A percentile compares a stretch with the other conserved stretches of the same genome.
Conservation (phyloP, 768 basidiomycete genomes). For the Kwoniella sp. region DNA sequence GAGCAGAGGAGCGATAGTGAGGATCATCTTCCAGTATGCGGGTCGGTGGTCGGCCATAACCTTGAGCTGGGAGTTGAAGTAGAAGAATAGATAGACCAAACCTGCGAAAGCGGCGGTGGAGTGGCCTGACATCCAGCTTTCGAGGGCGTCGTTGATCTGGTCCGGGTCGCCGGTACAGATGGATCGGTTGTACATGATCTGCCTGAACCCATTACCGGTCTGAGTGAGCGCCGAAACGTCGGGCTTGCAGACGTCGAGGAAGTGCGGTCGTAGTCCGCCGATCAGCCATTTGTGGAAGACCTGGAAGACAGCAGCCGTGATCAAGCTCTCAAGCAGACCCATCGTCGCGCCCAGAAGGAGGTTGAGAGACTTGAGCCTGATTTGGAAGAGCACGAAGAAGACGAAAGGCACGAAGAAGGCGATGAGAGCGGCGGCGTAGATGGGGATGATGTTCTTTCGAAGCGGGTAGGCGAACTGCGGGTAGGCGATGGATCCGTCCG, state of each 20-base stretch:
- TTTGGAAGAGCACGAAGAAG: slow-evolving; percentile 64
- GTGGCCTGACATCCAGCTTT: slow-evolving; percentile 63
- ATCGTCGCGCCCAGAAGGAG: slow-evolving; percentile 63
- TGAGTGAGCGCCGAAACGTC: slow-evolving; percentile 52
- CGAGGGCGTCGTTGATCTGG: slow-evolving; percentile 64
- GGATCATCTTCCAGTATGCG: slow-evolving; percentile 68
- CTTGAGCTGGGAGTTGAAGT: slow-evolving; percentile 64
- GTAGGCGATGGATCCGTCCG: slow-evolving; percentile 62
- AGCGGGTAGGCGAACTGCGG: slow-evolving; percentile 57
- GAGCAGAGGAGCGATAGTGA: slow-evolving; percentile 64
- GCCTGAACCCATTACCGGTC: slow-evolving; percentile 60
- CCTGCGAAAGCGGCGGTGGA: slow-evolving; percentile 64
- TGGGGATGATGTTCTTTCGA: slow-evolving; percentile 63
- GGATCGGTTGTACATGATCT: slow-evolving; percentile 62
- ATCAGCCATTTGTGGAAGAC: slow-evolving; percentile 66
- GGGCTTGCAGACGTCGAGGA: slow-evolving; percentile 61
- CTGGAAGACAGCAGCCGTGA: slow-evolving; percentile 60
- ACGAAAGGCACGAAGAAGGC: slow-evolving; percentile 65
- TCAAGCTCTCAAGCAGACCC: slow-evolving; percentile 62
- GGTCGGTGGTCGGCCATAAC: slow-evolving; percentile 66
- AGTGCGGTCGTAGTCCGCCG: slow-evolving; percentile 37
- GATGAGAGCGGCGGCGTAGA: slow-evolving; percentile 63
- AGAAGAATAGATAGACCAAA: slow-evolving; percentile 55
- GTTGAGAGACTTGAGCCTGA: slow-evolving; percentile 60
- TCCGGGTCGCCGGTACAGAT: slow-evolving; percentile 64